phyloP scores from a whole-genome alignment of 129 eudicot genomes.

The Centaurea solstitialis region DNA sequence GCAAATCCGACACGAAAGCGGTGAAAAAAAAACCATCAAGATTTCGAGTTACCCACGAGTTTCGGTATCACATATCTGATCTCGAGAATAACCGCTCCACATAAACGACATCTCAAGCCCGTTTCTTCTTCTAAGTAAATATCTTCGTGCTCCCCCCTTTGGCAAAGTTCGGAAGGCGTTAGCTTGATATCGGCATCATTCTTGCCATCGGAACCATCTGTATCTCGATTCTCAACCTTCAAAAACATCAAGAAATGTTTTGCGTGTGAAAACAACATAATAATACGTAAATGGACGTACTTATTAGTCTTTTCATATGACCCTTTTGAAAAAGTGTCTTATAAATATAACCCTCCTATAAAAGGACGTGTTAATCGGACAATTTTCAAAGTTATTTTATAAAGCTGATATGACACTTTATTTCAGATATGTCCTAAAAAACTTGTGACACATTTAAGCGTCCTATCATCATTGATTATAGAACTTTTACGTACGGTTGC shows the following conservation, averaged over 20 bases:
- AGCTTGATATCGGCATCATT: neutral
- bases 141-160: slow-evolving; percentile 36
- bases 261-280: neutral
- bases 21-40: neutral
- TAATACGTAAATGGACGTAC: too few species aligned
- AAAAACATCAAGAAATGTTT: neutral
- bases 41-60: slow-evolving; percentile 39
- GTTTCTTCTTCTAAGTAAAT: slow-evolving; percentile 44
- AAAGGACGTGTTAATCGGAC: too few species aligned
- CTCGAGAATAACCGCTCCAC: slow-evolving; percentile 42
- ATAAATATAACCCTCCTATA: too few species aligned
- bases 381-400: too few species aligned
- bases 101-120: slow-evolving; percentile 46
- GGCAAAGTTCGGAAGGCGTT: slow-evolving; percentile 13
- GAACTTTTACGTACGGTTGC: neutral
- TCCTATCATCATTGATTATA: too few species aligned
- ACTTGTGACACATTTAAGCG: too few species aligned
- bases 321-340: too few species aligned
- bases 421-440: too few species aligned
- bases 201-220: slow-evolving; percentile 5
- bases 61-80: slow-evolving; percentile 35
- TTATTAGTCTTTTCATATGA: too few species aligned
- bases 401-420: too few species aligned
- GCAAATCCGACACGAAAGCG: neutral
- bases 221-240: slow-evolving; percentile 28